These are phyloP conservation scores for Acanthamoeba quina DNA, from an alignment of 208 protist genomes.

Conservation along the genomic window DNA sequence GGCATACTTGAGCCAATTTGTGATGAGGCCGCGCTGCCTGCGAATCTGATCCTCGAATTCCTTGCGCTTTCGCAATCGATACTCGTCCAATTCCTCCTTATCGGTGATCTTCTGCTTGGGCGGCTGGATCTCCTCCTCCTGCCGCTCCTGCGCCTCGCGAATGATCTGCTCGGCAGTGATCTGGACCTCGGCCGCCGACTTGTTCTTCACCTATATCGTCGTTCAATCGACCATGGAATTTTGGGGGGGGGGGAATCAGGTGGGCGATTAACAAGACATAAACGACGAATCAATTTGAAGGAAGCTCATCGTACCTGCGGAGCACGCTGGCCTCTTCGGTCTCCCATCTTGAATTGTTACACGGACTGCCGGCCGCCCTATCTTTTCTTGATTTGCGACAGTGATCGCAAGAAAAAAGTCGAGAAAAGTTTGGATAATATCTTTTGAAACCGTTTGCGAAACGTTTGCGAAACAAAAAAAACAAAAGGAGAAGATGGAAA, in stretches of 20 bases:
- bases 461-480: neutral
- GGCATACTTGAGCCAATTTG: slow-evolving; percentile 97
- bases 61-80: slow-evolving; percentile 94
- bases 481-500: no score
- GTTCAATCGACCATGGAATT: neutral
- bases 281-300: neutral
- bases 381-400: neutral
- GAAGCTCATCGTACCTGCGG: neutral
- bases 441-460: no score
- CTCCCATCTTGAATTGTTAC: neutral
- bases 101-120: slow-evolving; percentile 97
- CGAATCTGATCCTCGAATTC: slow-evolving; percentile 96
- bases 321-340: neutral
- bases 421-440: neutral
- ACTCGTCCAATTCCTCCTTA: slow-evolving; percentile 95
- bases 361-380: neutral
- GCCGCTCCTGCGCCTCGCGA: slow-evolving; percentile 95
- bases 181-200: slow-evolving; percentile 93
- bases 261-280: neutral
- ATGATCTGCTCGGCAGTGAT: slow-evolving; percentile 98
- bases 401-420: neutral
- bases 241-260: neutral
- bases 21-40: slow-evolving; percentile 89
- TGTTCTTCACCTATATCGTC: slow-evolving; percentile 91
- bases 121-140: slow-evolving; percentile 87